Percentiles rank a stretch among this genome's conserved stretches.
Conservation (phyloP, 1,139 yeast genomes). For the Taphrina flavorubra region DNA sequence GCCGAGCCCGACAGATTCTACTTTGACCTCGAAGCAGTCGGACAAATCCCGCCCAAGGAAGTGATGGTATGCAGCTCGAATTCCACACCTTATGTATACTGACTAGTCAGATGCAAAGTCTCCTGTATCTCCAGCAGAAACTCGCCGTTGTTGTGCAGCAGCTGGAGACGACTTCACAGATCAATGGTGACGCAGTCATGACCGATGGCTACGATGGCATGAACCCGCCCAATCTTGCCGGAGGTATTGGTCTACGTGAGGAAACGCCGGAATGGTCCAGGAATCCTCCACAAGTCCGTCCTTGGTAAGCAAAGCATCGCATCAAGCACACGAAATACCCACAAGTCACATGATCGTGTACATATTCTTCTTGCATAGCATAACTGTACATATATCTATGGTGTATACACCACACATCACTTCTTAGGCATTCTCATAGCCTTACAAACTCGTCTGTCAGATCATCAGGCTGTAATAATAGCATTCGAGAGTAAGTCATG, state of each 20-base stretch:
- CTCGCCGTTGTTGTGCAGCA: conserved; percentile 88
- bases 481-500: neutral
- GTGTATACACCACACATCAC: neutral
- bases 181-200: conserved; percentile 25
- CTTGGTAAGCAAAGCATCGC: neutral
- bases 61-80: conserved; percentile 63
- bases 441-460: neutral
- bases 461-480: neutral
- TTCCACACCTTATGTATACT: neutral
- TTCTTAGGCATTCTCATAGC: neutral
- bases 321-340: neutral
- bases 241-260: conserved; percentile 18
- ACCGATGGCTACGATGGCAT: conserved; percentile 32
- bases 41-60: conserved; percentile 84
- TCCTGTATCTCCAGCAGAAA: conserved; percentile 83
- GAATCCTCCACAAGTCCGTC: neutral
- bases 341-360: neutral
- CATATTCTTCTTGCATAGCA: conserved; percentile 12
- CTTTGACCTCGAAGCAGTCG: conserved; percentile 86
- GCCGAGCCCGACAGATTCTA: conserved; percentile 84
- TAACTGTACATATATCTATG: neutral
- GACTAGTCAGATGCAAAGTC: conserved; percentile 59
- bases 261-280: conserved; percentile 21
- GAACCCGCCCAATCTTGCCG: conserved; percentile 34
- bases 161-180: conserved; percentile 55